Base-by-base conservation (phyloP, 2,329 filamentous ascomycete species). In the Fusarium brachygibbosum region DNA sequence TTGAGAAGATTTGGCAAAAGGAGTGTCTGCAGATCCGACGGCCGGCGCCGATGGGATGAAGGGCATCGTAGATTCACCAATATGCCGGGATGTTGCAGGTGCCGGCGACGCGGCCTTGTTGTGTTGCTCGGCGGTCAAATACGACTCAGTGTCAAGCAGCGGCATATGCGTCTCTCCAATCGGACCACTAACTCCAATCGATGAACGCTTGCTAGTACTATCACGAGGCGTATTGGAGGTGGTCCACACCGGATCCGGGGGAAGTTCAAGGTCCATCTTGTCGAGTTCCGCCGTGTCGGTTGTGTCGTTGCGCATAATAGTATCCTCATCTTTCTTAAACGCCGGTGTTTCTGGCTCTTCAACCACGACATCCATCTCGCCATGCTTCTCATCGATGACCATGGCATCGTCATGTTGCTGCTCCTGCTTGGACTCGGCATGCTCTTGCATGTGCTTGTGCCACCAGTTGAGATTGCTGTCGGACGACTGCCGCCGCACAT, bases 401-500 rank as follows among this genome's bases (percentile, higher is more conserved):
- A 75, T 73, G 2, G 69, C 75, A 32, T 75, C 70, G 3, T 73
- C 73, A 25, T 61, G 69, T 19, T 81, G 79, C 28, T 81, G 80
- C 41, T 84, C 83, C 70, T 85, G 80, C 65, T 89, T 85, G 49
- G 90, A 78, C 72, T 93, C 88, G 52, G 90, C 91, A 78, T 95
- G 91, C 72, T 90, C 87, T 71, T 93, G 91, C 91, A 96, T 92
- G 72, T 93, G 90, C 73, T 90, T 87, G 75, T 96, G 85, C 76
- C 93, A 93, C 90, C 92, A 95, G 53, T 85, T 85, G 72, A 90
- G 83, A 52, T 87, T 85, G 71, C 89, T 84, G 50, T 87, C 86
- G 3, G 88, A 90, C 46, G 88, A 88, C 74, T 90, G 88, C 40
- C 88, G 85, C 60, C 87, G 83, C 28, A 76, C 45, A 42, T 59